A percentile compares a stretch with the other conserved stretches of the same genome.
Evolutionary conservation across 2,329 filamentous ascomycete genomes (phyloP).

Genomic region (Cyclaneusma minus): DNA sequence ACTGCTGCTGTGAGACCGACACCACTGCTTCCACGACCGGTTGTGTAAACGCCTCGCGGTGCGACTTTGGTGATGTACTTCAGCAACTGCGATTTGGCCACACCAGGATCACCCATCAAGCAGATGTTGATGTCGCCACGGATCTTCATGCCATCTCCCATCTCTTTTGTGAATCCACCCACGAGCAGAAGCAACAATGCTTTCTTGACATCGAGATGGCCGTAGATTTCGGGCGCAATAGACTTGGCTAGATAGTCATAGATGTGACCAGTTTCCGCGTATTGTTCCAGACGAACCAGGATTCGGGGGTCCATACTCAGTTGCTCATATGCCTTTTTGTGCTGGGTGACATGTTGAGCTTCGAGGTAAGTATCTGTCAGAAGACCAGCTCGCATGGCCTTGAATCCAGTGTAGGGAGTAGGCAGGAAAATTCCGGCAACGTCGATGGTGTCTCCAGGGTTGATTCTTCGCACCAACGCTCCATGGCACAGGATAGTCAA

Average conservation of each 20-base stretch:
- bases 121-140: conserved; percentile 98
- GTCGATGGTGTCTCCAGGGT: conserved; percentile 87
- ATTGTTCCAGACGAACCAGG: conserved; percentile 70
- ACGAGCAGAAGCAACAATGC: conserved; percentile 89
- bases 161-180: conserved; percentile 88
- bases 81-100: conserved; percentile 94
- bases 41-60: conserved; percentile 72
- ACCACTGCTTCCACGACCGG: conserved; percentile 66
- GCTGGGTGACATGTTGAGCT: conserved; percentile 82
- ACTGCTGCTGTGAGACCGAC: conserved; percentile 72
- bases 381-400: conserved; percentile 90
- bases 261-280: conserved; percentile 73
- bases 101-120: conserved; percentile 98
- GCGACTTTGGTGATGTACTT: conserved; percentile 99
- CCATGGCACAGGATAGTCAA: conserved; percentile 84
- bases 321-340: conserved; percentile 96
- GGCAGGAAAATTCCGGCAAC: conserved; percentile 91
- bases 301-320: conserved; percentile 71
- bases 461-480: conserved; percentile 70
- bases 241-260: conserved; percentile 94
- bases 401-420: conserved; percentile 97
- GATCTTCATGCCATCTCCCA: conserved; percentile 97
- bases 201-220: conserved; percentile 95
- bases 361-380: conserved; percentile 95
- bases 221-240: conserved; percentile 94